phyloP scores from a whole-genome alignment of 345 rosid genomes.

The Triadica sebifera region DNA sequence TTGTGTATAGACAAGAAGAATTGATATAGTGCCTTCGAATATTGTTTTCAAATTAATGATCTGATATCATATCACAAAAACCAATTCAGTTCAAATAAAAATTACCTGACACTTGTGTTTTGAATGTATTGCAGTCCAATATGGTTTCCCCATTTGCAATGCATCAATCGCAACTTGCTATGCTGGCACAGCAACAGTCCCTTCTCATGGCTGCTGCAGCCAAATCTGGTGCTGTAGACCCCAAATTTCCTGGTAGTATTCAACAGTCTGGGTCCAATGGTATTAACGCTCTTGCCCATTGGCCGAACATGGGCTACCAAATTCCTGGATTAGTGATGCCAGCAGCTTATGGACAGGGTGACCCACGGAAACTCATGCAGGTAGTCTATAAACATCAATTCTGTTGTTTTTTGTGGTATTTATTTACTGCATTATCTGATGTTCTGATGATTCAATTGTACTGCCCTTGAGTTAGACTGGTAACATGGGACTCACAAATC shows the following conservation, averaged over 20 bases:
- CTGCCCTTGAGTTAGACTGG: slow-evolving; percentile 37
- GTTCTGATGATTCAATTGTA: slow-evolving; percentile 20
- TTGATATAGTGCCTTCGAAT: not conserved
- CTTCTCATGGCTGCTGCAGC: slow-evolving; percentile 80
- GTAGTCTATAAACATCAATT: slow-evolving; percentile 28
- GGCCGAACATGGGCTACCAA: slow-evolving; percentile 62
- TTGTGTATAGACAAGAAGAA: not conserved
- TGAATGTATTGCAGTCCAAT: slow-evolving; percentile 61
- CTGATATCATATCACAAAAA: not conserved
- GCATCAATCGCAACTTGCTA: slow-evolving; percentile 92
- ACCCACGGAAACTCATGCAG: slow-evolving; percentile 74
- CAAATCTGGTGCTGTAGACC: slow-evolving; percentile 53
- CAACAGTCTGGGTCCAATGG: slow-evolving; percentile 60
- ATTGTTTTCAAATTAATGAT: not conserved
- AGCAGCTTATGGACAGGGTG: slow-evolving; percentile 48
- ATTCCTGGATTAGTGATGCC: slow-evolving; percentile 70
- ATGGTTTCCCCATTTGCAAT: slow-evolving; percentile 87
- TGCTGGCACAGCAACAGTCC: slow-evolving; percentile 92
- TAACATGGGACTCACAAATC: slow-evolving; percentile 42
- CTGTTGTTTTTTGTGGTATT: slow-evolving; percentile 7
- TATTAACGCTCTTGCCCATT: slow-evolving; percentile 46
- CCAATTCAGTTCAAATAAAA: not conserved
- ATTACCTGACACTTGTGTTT: slow-evolving; percentile 20
- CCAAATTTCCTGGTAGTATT: slow-evolving; percentile 39
- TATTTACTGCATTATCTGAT: slow-evolving; percentile 12